Base-by-base conservation (phyloP, 371 early-diverging fungal genomes). In the Quaeritorhiza haematococci region DNA sequence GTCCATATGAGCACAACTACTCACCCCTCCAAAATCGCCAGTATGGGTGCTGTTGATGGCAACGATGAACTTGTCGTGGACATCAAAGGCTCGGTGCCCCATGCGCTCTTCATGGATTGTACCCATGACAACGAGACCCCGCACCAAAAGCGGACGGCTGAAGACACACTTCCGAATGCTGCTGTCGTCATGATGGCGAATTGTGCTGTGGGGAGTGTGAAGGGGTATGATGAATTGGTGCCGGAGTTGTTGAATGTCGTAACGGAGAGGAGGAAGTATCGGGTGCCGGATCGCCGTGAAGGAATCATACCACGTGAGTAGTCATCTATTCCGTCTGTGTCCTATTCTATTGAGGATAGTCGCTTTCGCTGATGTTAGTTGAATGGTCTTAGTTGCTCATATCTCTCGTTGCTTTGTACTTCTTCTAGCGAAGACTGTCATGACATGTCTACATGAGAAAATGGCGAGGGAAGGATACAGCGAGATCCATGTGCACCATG, bases 51-150 rank as follows among this genome's bases (percentile, higher is more conserved):
- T 17, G 67, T 69, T 10, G 50, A 68, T 33, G 64, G 49, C 7
- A 62, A 69, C 17, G 71, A 69, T 19, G 72, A 78, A 19, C 47
- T 79, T 23, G 64, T 81, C 1, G 74, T 83, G 23, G 76, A 82
- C 33, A 65, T 83, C 8, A 67, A 70, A 23, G 84, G 75, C 2
- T 72, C 75, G 3, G 65, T 73, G 19, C 94, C 97, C 5, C 94
- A 96, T 60, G 94, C 94, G 0, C 77, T 98, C 13, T 94, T 96
- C 66, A 94, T 96, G 88, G 98, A 98, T 64, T 94, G 94, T 64
- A 96, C 98, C 6, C 98, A 98, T 63, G 98, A 98, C 73, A 98
- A 98, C 67, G 92, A 94, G 69, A 90, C 92, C 0, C 96, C 96
- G 0, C 82, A 86, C 26, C 93, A 96, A 68, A 91, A 90, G 62